Base-by-base conservation (phyloP, 805 yeast genomes). In the Yamadazyma paraphyllophila region DNA sequence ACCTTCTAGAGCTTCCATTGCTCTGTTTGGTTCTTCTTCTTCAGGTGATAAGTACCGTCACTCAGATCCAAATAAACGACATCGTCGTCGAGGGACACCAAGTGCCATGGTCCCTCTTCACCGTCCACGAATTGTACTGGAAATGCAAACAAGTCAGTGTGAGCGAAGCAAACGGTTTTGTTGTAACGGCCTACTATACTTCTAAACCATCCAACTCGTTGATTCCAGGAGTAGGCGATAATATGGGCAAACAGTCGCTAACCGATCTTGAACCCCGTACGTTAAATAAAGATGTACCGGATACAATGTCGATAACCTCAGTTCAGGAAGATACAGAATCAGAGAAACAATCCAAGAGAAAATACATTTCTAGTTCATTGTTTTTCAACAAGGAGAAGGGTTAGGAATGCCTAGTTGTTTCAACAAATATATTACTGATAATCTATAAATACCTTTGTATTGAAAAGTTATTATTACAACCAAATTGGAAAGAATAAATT, bases 61-160 rank as follows among this genome's bases (percentile, higher is more conserved):
- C 13, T 6, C 31, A 12, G 13, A 8, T 7, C 17, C 15, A 29
- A 10, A 4, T n/a, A 6, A 16, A 16, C 5, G 5, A 12, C 13
- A 13, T 37, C n/a, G 24, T 13, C 12, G 11, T 7, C 13, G 37
- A 17, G 11, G 14, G 7, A 10, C 13, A 13, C 13, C 7, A 43
- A 32, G 25, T 39, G 15, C 27, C 42, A 10, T 30, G 43, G 7
- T 13, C 34, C 26, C 16, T 27, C 3, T 13, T 31, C 2, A 31
- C 36, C 10, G 14, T 39, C 4, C 51, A 47, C 16, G 35, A 44
- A 2, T 37, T 47, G 16, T 47, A 24, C 20, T 47, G 51, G 51
- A 40, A 32, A 16, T 20, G 24, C 6, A 20, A 6, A 20, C 24
- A 20, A 20, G 24, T 20, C 24, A 20, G 24, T 6, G 6, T 20